These are phyloP conservation scores for Cladosporium sp. DNA, from an alignment of 2,329 filamentous ascomycete genomes.

Conservation along the genomic window DNA sequence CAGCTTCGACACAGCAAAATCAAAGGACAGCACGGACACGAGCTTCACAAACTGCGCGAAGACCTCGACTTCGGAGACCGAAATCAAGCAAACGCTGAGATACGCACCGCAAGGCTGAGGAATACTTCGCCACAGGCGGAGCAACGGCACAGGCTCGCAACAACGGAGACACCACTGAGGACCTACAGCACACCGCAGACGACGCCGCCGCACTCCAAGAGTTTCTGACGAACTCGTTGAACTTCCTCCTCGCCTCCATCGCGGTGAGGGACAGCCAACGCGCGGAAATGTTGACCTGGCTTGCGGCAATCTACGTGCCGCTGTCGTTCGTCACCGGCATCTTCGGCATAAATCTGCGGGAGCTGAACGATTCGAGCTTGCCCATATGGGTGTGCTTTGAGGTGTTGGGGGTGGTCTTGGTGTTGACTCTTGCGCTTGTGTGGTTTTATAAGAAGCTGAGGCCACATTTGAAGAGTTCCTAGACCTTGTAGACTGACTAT, in stretches of 20 bases:
- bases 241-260: slow-evolving; percentile 22
- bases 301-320: slow-evolving; percentile 23
- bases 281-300: slow-evolving; percentile 15
- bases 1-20: slow-evolving; percentile 15
- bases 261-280: slow-evolving; percentile 14
- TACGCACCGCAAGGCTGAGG: slow-evolving; percentile 5
- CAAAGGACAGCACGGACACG: slow-evolving; percentile 11
- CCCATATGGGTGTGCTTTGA: slow-evolving; percentile 15
- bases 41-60: slow-evolving; percentile 15
- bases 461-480: too few relatives aligned
- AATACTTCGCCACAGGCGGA: background rate
- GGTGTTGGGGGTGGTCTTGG: slow-evolving; percentile 4
- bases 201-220: slow-evolving; percentile 16
- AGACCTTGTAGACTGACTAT: too few relatives aligned
- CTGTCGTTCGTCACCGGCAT: slow-evolving; percentile 23
- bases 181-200: slow-evolving; percentile 1
- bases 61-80: slow-evolving; percentile 10
- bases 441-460: background rate
- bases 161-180: too few relatives aligned
- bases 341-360: slow-evolving; percentile 25
- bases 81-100: background rate
- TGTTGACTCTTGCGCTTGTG: background rate
- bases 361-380: slow-evolving; percentile 20
- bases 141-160: background rate
- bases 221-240: slow-evolving; percentile 24